Percentiles rank a stretch among this genome's conserved stretches.
Conservation (phyloP, 768 basidiomycete species). For the Lactarius vividus region DNA sequence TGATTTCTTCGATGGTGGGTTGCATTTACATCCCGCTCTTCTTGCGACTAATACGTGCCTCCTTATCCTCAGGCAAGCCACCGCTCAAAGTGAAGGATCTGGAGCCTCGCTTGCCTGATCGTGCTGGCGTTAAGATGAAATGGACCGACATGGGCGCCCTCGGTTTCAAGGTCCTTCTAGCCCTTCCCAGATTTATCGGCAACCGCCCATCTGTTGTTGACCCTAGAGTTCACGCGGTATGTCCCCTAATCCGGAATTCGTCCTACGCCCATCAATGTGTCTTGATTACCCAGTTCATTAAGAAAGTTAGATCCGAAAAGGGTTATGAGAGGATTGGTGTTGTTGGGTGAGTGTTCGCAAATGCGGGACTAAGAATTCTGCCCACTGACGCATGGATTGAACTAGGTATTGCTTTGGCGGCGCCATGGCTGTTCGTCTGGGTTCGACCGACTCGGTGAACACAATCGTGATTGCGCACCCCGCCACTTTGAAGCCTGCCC, state of each 20-base stretch:
- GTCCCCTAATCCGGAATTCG: neutral
- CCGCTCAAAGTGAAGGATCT: constrained; percentile 31
- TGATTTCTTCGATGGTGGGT: constrained; percentile 54
- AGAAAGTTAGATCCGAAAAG: constrained; percentile 38
- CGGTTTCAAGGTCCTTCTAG: constrained; percentile 27
- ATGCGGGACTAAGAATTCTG: neutral
- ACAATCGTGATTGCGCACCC: constrained; percentile 45
- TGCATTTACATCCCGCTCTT: neutral
- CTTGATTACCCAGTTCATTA: constrained; percentile 35
- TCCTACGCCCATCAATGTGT: neutral
- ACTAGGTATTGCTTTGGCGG: constrained; percentile 43
- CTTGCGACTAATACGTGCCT: neutral
- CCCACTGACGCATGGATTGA: neutral
- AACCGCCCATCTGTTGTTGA: constrained; percentile 34
- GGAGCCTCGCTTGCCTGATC: constrained; percentile 34
- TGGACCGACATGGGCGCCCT: constrained; percentile 29
- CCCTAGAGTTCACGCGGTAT: constrained; percentile 32
- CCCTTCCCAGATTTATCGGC: constrained; percentile 28
- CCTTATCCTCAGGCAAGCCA: constrained; percentile 33
- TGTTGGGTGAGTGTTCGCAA: constrained; percentile 38
- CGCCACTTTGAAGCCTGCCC: constrained; percentile 32
- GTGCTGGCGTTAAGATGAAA: constrained; percentile 31
- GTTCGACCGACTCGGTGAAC: constrained; percentile 35
- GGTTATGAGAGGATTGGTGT: constrained; percentile 43
- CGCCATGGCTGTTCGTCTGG: constrained; percentile 33